Evolutionary conservation across 495 filamentous ascomycete genomes (phyloP).

Genomic region (Hapsidospora chrysogenum): DNA sequence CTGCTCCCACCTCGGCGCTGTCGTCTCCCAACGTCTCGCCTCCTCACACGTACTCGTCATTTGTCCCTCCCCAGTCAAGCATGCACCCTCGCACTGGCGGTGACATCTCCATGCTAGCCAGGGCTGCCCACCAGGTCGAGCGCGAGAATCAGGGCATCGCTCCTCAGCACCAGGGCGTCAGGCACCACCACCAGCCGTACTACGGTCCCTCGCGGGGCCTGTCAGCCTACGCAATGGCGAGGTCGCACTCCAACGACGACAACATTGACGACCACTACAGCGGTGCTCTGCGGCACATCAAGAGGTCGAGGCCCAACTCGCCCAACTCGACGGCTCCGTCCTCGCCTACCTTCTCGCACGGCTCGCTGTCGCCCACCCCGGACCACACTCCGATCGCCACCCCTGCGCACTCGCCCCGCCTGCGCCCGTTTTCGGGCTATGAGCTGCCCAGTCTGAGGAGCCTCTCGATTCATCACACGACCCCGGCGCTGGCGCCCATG

Average conservation of each 20-base stretch:
- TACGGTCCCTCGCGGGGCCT: constrained; percentile 45
- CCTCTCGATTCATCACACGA: constrained; percentile 59
- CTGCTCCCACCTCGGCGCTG: constrained; percentile 77
- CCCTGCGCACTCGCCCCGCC: constrained; percentile 83
- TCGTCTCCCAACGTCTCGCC: constrained; percentile 93
- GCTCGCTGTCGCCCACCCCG: constrained; percentile 87
- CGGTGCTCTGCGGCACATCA: constrained; percentile 48
- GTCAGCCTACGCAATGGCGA: constrained; percentile 80
- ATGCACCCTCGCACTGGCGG: constrained; percentile 33
- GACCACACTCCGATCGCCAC: constrained; percentile 94
- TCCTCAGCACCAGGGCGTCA: constrained; percentile 32
- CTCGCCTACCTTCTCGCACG: constrained; percentile 95
- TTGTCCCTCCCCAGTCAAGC: constrained; percentile 51
- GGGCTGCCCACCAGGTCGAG: constrained; percentile 76
- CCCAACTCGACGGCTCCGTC: constrained; percentile 91
- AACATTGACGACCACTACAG: constrained; percentile 52
- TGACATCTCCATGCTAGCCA: constrained; percentile 82
- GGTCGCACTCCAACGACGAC: constrained; percentile 80
- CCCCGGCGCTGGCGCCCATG: constrained; percentile 84
- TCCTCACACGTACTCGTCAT: constrained; percentile 73
- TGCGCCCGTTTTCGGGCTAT: constrained; percentile 54
- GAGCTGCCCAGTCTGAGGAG: constrained; percentile 83
- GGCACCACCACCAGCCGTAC: constrained; percentile 33
- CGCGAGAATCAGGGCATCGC: constrained; percentile 42
- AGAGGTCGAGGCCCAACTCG: constrained; percentile 81